Base-by-base conservation (phyloP, 306 rosid genomes). In the peach (Prunus persica) region DNA sequence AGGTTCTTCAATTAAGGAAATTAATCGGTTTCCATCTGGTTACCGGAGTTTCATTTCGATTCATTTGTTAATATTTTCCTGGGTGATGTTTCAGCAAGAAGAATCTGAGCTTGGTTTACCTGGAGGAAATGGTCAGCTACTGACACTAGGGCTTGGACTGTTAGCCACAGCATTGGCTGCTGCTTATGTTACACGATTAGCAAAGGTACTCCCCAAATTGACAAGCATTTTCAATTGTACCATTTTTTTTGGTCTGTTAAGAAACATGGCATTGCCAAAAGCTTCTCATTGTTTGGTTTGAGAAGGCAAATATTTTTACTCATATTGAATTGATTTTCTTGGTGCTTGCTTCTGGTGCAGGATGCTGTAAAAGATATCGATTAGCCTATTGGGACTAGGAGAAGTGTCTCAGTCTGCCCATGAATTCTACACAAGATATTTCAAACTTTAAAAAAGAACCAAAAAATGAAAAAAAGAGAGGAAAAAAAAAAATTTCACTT, bases 161-260 rank as follows among this genome's bases (percentile, higher is more conserved):
- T 74, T 95, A 71, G 89, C 78, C 75, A 95, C 98, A 22, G 97
- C 92, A 52, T 66, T 92, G 62, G 97, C 98, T 76, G 98, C 96
- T 75, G 82, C 93, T 46, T 95, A 92, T 80, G 97, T 92, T 49
- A 92, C 98, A 8, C 84, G 89, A 61, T 90, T 95, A 79, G 98
- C 97, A 43, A 92, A 95, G 97, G 98, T 93, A 85, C 24, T 34
- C 15, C 76, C 41, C 11, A 2, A 34, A 8, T 72, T 57, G 14
- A 72, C 15, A 57, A 38, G 66, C 66, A 34, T 34, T 28, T 11
- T 28, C 38, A 3, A 0, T 30, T 8, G 14, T 43, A 5, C 20
- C 20, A 15, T 16, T 18, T 52, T 15, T 52, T 47, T 47, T 0
- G 13, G 3, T 47, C 15, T 11, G 16, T 0, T 52, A 16, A 52